These are phyloP conservation scores for Xenoacremonium recifei DNA, from an alignment of 2,329 filamentous ascomycete genomes.

Conservation along the genomic window DNA sequence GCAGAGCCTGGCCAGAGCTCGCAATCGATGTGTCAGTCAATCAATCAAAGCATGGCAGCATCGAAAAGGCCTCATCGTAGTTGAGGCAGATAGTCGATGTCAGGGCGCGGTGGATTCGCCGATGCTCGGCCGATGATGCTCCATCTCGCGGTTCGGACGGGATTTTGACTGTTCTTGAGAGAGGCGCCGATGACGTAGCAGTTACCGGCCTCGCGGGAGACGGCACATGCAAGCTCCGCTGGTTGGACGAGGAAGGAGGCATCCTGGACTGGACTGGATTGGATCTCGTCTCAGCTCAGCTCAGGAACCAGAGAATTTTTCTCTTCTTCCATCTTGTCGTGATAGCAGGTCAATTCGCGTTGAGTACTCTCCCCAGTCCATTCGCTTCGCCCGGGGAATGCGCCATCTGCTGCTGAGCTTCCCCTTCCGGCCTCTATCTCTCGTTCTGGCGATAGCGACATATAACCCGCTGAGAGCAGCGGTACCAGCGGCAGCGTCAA, in stretches of 20 bases:
- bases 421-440: slow-evolving; percentile 1
- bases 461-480: slow-evolving; percentile 6
- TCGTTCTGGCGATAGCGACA: neutral
- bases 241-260: neutral
- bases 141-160: neutral
- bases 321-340: too few relatives aligned
- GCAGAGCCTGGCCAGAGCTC: too few relatives aligned
- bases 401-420: neutral
- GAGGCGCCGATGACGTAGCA: slow-evolving; percentile 7
- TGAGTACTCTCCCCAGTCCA: too few relatives aligned
- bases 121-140: slow-evolving; percentile 4
- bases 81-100: neutral
- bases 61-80: slow-evolving; percentile 3
- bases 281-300: too few relatives aligned
- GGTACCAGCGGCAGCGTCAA: too few relatives aligned
- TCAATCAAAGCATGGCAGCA: slow-evolving; percentile 11
- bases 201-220: neutral
- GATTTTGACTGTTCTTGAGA: neutral
- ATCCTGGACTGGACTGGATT: neutral
- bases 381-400: too few relatives aligned
- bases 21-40: too few relatives aligned
- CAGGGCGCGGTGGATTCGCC: slow-evolving; percentile 5
- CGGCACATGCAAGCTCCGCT: neutral
- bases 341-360: too few relatives aligned
- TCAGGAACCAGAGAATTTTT: too few relatives aligned